Evolutionary conservation across 352 stramenopile genomes (phyloP).

Genomic region (Pythium vanterpoolii): DNA sequence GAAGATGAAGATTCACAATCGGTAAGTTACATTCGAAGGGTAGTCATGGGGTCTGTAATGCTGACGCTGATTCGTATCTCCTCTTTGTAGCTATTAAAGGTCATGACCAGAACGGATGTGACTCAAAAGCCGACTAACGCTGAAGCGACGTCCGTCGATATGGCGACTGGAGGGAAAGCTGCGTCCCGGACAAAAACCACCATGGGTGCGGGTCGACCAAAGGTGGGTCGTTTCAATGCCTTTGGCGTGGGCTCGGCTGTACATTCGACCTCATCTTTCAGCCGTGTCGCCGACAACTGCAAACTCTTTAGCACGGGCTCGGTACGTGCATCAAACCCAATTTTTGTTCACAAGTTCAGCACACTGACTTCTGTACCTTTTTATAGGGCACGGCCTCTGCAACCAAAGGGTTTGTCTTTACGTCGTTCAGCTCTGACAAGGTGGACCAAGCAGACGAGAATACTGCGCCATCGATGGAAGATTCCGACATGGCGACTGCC

Average conservation of each 20-base stretch:
- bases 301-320: conserved; percentile 67
- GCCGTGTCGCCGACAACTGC: conserved; percentile 60
- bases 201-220: conserved; percentile 13
- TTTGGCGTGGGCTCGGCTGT: conserved; percentile 45
- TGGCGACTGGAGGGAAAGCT: not conserved
- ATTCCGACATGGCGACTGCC: conserved; percentile 15
- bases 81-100: conserved; percentile 39
- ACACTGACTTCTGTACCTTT: not conserved
- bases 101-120: conserved; percentile 60
- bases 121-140: conserved; percentile 2
- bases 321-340: conserved; percentile 30
- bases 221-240: conserved; percentile 51
- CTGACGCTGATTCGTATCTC: not conserved
- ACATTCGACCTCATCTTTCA: conserved; percentile 61
- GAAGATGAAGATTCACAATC: conserved; percentile 81
- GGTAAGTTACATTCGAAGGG: conserved; percentile 21
- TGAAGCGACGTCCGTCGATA: not conserved
- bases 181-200: not conserved
- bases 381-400: conserved; percentile 10
- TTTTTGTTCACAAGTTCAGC: not conserved
- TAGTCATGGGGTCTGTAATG: not conserved
- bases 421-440: conserved; percentile 48
- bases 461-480: conserved; percentile 24
- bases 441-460: conserved; percentile 39
- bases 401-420: conserved; percentile 81